Base-by-base conservation (phyloP, 768 basidiomycete genomes). In the Lactarius akahatsu region DNA sequence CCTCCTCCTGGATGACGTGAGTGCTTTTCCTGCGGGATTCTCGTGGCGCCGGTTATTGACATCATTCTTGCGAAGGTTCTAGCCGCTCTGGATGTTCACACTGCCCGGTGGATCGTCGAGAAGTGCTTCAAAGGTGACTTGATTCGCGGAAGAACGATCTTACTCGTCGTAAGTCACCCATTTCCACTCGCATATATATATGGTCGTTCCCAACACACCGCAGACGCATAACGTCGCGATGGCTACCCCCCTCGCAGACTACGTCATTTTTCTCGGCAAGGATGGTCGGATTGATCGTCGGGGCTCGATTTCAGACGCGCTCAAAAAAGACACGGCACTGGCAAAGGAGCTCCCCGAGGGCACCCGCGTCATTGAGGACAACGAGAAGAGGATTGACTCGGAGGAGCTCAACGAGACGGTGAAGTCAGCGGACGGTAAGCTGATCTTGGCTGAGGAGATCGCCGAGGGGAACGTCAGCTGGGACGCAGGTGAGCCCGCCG, bases 401-500 rank as follows among this genome's bases (percentile, higher is more conserved):
- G 72, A 71, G 36, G 71, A 72, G 34, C 68, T 64, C 3, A 67
- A 65, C 5, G 70, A 57, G 1, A 61, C 47, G 1, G 55, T 64
- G 11, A 73, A 74, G 63, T 71, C 73, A 59, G 61, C 65, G 16
- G 80, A 80, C 55, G 86, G 86, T 3, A 87, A 88, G 72, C 78
- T 90, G n/a, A 81, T 89, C 57, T 75, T 86, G 8, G 82, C 81
- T 0, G 89, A 90, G 72, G 89, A 90, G 72, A 79, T 88, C 54
- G 80, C 78, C 6, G 79, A 81, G 61, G 87, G 88, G 0, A 83
- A 83, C 64, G 81, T 89, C 32, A 82, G 83, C 57, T 85, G 83
- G 78, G 69, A 71, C 6, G 77, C 81, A 26, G 71, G 78, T 76
- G 64, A 69, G 78, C 74, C 76, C 74, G 7, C 54, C 52, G 23